A percentile compares a stretch with the other conserved stretches of the same genome.
phyloP scores from a whole-genome alignment of 306 rosid genomes.

The Glycine soja region DNA sequence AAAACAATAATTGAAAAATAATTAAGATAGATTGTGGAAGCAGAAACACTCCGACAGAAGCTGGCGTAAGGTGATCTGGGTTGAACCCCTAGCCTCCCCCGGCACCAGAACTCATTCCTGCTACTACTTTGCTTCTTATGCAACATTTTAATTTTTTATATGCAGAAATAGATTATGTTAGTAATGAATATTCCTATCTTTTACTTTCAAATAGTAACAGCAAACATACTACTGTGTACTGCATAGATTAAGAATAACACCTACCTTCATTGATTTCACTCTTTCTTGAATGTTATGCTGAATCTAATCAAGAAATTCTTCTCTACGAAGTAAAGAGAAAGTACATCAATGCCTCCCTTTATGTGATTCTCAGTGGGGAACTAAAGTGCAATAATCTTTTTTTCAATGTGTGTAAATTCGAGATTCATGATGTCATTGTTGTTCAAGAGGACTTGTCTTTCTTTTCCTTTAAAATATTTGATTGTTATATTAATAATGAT shows the following conservation, averaged over 20 bases:
- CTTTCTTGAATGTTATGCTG: background rate
- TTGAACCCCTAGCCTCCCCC: constrained; percentile 18
- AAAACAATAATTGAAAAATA: background rate
- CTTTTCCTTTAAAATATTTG: background rate
- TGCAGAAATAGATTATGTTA: background rate
- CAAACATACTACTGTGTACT: background rate
- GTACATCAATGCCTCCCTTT: constrained; percentile 12
- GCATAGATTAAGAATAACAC: background rate
- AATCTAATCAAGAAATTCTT: constrained; percentile 39
- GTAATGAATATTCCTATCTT: background rate
- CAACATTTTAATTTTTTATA: background rate
- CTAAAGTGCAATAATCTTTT: constrained; percentile 15
- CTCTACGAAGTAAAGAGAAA: constrained; percentile 26
- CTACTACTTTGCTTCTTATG: background rate
- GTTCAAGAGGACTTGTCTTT: constrained; percentile 38
- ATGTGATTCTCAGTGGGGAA: constrained; percentile 22
- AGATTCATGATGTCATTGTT: constrained; percentile 5
- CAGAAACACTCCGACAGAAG: constrained; percentile 54
- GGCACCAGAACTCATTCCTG: constrained; percentile 18
- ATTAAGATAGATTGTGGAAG: background rate
- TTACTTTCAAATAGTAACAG: constrained; percentile 1
- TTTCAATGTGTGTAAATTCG: constrained; percentile 1
- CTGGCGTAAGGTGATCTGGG: constrained; percentile 38
- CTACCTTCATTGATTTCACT: background rate
- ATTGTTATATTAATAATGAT: constrained; percentile 21